These are phyloP conservation scores for Lactarius deliciosus DNA, from an alignment of 768 basidiomycete species.

Conservation along the genomic window DNA sequence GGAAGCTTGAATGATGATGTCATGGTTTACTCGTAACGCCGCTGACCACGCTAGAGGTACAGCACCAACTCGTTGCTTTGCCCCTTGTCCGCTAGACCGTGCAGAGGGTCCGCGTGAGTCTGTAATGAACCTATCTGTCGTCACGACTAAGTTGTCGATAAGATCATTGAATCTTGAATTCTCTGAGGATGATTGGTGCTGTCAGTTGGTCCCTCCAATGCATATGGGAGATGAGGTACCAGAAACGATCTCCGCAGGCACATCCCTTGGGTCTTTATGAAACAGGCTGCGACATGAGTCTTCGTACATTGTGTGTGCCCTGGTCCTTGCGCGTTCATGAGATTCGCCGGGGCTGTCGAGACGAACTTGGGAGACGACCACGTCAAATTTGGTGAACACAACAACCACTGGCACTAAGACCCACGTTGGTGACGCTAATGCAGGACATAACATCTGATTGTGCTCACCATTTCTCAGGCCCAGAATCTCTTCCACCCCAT, in stretches of 20 bases:
- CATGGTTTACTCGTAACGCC: not conserved
- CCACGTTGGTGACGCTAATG: not conserved
- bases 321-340: slow-evolving; percentile 1
- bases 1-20: not conserved
- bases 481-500: not conserved
- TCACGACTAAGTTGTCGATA: not conserved
- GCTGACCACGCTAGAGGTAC: not conserved
- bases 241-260: slow-evolving; percentile 13
- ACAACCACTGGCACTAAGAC: slow-evolving; percentile 14
- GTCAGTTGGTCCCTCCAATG: not conserved
- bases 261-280: not conserved
- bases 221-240: not conserved
- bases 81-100: not conserved
- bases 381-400: slow-evolving; percentile 13
- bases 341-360: not conserved
- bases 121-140: slow-evolving; percentile 5
- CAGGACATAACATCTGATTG: not conserved
- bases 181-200: not conserved
- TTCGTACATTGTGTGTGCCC: not conserved
- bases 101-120: not conserved
- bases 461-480: not conserved
- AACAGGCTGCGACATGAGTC: slow-evolving; percentile 1
- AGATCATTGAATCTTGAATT: not conserved
- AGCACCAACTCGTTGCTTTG: not conserved
- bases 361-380: not conserved